These are phyloP conservation scores for Curvularia spicifera DNA, from an alignment of 2,329 filamentous ascomycete species.

Conservation along the genomic window DNA sequence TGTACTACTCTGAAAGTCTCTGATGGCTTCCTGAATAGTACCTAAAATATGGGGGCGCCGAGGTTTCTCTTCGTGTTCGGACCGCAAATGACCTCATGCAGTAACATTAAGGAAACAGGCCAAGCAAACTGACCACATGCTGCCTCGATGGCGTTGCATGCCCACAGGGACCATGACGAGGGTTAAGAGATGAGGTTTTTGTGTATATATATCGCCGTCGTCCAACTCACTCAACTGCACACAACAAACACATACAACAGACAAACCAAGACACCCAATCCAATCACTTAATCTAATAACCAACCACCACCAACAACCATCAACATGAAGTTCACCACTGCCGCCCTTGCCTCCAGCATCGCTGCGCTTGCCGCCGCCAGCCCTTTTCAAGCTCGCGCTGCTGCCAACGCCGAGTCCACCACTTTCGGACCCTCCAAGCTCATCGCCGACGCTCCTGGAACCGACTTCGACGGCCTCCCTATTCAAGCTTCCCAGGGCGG, in stretches of 20 bases:
- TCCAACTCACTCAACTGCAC: conserved; percentile 11
- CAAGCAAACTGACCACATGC: conserved; percentile 22
- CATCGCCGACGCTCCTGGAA: conserved; percentile 55
- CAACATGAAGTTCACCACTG: conserved; percentile 10
- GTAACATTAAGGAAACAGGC: conserved; percentile 20
- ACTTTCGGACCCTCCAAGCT: conserved; percentile 58
- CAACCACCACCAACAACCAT: conserved; percentile 27
- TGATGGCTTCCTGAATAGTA: conserved; percentile 6
- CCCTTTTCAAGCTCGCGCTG: conserved; percentile 6
- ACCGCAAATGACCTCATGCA: conserved; percentile 27
- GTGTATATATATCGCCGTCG: conserved; percentile 24
- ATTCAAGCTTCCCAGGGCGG: conserved; percentile 56
- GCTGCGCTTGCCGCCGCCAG: conserved; percentile 11
- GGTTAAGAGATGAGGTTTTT: conserved; percentile 6
- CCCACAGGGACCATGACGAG: background rate
- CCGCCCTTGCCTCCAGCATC: background rate
- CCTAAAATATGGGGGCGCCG: conserved; percentile 20
- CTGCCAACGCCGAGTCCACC: conserved; percentile 30
- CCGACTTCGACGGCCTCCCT: conserved; percentile 55
- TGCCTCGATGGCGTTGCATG: conserved; percentile 1
- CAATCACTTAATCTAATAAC: conserved; percentile 13
- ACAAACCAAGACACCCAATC: background rate
- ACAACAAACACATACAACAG: background rate
- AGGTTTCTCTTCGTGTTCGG: conserved; percentile 22
- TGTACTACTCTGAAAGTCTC: conserved; percentile 1